Percentiles rank a stretch among this genome's conserved stretches.
These are phyloP conservation scores for Termitomyces heimii DNA, from an alignment of 768 basidiomycete genomes.

Conservation along the genomic window DNA sequence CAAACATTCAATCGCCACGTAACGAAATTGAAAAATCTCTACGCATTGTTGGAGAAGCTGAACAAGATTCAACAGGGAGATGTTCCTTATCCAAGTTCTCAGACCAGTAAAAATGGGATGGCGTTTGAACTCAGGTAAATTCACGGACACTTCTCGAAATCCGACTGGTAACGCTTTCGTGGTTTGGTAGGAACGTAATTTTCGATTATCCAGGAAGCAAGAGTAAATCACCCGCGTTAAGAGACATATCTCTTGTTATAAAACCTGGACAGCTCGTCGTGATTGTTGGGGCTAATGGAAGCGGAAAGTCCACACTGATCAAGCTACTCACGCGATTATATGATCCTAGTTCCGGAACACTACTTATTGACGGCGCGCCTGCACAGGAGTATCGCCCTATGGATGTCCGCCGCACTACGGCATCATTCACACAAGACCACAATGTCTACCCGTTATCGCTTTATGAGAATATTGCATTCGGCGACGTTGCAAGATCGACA, in stretches of 20 bases:
- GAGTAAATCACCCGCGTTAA: conserved; percentile 26
- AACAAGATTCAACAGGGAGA: conserved; percentile 22
- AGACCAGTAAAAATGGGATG: conserved; percentile 19
- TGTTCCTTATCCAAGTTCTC: conserved; percentile 16
- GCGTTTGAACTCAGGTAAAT: conserved; percentile 21
- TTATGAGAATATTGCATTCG: conserved; percentile 34
- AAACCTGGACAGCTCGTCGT: conserved; percentile 43
- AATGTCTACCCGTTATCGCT: conserved; percentile 42
- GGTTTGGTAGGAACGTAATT: conserved; percentile 34
- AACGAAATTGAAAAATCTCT: conserved; percentile 25
- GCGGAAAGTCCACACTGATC: conserved; percentile 48
- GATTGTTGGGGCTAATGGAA: conserved; percentile 54
- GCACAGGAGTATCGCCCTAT: conserved; percentile 29
- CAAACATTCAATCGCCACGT: conserved; percentile 19
- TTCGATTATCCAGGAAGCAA: conserved; percentile 48
- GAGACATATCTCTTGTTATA: conserved; percentile 36
- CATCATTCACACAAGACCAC: conserved; percentile 45
- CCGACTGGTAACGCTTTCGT: background rate
- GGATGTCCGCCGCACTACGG: conserved; percentile 38
- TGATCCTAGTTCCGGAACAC: conserved; percentile 34
- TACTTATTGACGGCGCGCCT: conserved; percentile 37
- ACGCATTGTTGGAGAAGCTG: conserved; percentile 16
- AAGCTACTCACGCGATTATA: conserved; percentile 46
- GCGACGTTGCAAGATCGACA: conserved; percentile 11
- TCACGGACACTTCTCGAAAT: background rate